Percentiles rank a stretch among this genome's conserved stretches.
These are phyloP conservation scores for Diaporthe caulivora DNA, from an alignment of 2,329 filamentous ascomycete species.

Conservation along the genomic window DNA sequence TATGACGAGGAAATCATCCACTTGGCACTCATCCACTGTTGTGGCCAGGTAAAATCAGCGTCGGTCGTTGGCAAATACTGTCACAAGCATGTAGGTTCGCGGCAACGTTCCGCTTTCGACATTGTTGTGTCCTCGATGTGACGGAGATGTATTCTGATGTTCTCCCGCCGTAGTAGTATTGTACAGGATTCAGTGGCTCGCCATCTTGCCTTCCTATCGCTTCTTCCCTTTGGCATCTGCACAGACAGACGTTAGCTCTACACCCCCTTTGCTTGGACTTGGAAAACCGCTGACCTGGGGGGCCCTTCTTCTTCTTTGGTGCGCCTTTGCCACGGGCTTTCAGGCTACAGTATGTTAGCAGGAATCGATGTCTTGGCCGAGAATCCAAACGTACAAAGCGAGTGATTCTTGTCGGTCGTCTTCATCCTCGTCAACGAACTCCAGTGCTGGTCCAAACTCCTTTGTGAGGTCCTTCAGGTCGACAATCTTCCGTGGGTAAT, in stretches of 20 bases:
- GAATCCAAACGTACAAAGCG: constrained; percentile 64
- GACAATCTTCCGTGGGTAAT: constrained; percentile 84
- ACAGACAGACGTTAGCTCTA: constrained; percentile 50
- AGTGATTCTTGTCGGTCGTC: constrained; percentile 84
- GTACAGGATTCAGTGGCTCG: constrained; percentile 32
- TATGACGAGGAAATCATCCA: neutral
- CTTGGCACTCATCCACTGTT: neutral
- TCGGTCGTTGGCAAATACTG: neutral
- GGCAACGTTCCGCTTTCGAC: neutral
- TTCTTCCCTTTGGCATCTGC: constrained; percentile 57
- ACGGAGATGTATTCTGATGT: constrained; percentile 37
- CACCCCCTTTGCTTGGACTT: constrained; percentile 52
- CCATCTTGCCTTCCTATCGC: constrained; percentile 43
- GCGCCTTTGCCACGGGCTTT: constrained; percentile 87
- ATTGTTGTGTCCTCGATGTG: neutral
- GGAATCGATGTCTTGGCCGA: neutral
- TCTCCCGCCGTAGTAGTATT: neutral
- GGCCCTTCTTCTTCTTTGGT: constrained; percentile 88
- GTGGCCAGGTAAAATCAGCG: neutral
- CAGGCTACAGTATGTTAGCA: constrained; percentile 60
- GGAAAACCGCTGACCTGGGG: constrained; percentile 49
- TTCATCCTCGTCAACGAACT: constrained; percentile 80
- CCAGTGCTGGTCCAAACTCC: constrained; percentile 74
- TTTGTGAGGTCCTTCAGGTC: constrained; percentile 81
- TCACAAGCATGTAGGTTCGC: neutral